Conservation (phyloP, 306 rosid genomes). For the Lagenaria siceraria region DNA sequence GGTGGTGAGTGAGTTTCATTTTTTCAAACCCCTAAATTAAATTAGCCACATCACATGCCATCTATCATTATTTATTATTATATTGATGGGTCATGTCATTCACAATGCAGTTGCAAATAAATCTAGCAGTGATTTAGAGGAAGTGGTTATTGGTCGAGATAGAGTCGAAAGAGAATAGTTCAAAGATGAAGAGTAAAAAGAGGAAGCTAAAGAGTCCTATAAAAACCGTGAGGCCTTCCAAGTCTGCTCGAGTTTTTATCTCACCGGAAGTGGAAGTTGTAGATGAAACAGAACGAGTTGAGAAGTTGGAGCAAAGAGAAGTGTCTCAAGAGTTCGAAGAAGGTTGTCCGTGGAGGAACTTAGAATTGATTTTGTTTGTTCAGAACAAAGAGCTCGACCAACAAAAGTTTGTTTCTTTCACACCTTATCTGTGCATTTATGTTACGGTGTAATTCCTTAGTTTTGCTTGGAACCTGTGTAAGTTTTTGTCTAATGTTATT, state of each 20-base stretch:
- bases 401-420: conserved; percentile 34
- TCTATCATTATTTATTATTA: too few relatives aligned
- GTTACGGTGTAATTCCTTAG: background rate
- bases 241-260: conserved; percentile 21
- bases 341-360: conserved; percentile 51
- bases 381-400: conserved; percentile 42
- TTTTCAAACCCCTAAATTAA: too few relatives aligned
- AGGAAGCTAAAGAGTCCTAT: conserved; percentile 22
- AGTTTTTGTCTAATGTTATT: conserved; percentile 1
- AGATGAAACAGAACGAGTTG: conserved; percentile 1
- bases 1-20: too few relatives aligned
- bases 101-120: background rate
- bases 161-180: conserved; percentile 7
- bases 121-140: background rate
- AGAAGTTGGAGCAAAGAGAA: conserved; percentile 5
- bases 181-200: conserved; percentile 23
- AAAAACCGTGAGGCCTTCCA: conserved; percentile 21
- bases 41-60: too few relatives aligned
- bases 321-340: background rate
- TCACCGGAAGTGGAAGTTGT: conserved; percentile 10
- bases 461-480: background rate
- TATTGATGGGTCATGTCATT: too few relatives aligned
- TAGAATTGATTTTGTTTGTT: conserved; percentile 46
- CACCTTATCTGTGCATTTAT: background rate
- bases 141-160: conserved; percentile 17